These are phyloP conservation scores for Alternaria sp. DNA, from an alignment of 2,329 filamentous ascomycete species.

Conservation along the genomic window DNA sequence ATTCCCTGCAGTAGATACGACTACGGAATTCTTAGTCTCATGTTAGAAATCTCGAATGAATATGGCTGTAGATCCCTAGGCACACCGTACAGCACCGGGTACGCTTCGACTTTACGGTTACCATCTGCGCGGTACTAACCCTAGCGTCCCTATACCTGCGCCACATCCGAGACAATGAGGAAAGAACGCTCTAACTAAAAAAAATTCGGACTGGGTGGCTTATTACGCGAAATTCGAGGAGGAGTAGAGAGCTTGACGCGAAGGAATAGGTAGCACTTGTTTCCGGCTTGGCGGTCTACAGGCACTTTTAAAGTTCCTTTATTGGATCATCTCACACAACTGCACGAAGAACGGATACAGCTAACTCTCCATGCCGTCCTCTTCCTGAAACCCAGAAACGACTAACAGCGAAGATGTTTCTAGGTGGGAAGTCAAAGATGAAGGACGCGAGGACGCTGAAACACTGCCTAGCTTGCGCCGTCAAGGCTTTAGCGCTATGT, in stretches of 20 bases:
- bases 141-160: not conserved
- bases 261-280: not conserved
- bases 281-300: constrained; percentile 1
- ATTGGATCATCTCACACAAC: constrained; percentile 4
- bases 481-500: not conserved
- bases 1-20: not conserved
- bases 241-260: not conserved
- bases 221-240: not conserved
- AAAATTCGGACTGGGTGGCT: not conserved
- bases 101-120: not conserved
- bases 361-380: constrained; percentile 1
- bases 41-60: not conserved
- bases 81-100: not conserved
- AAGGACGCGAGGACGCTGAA: not conserved
- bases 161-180: not conserved
- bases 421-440: too few relatives aligned
- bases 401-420: not conserved
- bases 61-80: not conserved
- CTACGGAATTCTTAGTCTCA: not conserved
- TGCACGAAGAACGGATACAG: not conserved
- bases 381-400: not conserved
- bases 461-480: constrained; percentile 1
- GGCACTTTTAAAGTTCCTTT: not conserved
- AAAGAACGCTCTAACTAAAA: not conserved
- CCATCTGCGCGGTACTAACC: constrained; percentile 1